phyloP scores from a whole-genome alignment of 2,329 filamentous ascomycete species.

The Dichotomopilus funicola region DNA sequence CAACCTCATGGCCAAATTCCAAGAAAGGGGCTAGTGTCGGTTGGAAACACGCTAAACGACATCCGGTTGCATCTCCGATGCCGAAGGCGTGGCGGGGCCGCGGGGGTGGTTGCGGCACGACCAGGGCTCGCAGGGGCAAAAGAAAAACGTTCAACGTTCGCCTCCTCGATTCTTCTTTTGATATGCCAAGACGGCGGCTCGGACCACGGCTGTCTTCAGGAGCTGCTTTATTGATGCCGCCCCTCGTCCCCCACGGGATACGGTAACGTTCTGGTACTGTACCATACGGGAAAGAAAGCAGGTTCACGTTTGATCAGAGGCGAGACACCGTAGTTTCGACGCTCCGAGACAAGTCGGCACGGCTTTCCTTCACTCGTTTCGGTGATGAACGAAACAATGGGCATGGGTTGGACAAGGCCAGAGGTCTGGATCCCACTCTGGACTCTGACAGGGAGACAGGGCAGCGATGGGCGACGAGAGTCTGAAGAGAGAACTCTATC shows the following conservation, averaged over 20 bases:
- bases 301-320: too few relatives aligned
- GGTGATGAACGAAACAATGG: conserved; percentile 2
- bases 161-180: too few relatives aligned
- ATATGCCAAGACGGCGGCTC: too few relatives aligned
- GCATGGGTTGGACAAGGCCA: neutral
- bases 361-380: neutral
- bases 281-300: too few relatives aligned
- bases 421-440: too few relatives aligned
- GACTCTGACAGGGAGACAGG: too few relatives aligned
- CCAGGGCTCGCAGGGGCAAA: neutral
- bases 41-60: conserved; percentile 9
- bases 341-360: neutral
- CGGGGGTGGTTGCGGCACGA: neutral
- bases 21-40: neutral
- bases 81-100: neutral
- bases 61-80: conserved; percentile 12
- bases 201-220: too few relatives aligned
- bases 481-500: neutral
- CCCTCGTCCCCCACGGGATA: too few relatives aligned
- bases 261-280: too few relatives aligned
- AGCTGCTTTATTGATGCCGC: too few relatives aligned
- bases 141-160: neutral
- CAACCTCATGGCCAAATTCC: neutral
- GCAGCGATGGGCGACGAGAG: neutral
- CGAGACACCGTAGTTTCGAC: neutral